These are phyloP conservation scores for Aureobasidium sp. DNA, from an alignment of 2,329 filamentous ascomycete species.

Conservation along the genomic window DNA sequence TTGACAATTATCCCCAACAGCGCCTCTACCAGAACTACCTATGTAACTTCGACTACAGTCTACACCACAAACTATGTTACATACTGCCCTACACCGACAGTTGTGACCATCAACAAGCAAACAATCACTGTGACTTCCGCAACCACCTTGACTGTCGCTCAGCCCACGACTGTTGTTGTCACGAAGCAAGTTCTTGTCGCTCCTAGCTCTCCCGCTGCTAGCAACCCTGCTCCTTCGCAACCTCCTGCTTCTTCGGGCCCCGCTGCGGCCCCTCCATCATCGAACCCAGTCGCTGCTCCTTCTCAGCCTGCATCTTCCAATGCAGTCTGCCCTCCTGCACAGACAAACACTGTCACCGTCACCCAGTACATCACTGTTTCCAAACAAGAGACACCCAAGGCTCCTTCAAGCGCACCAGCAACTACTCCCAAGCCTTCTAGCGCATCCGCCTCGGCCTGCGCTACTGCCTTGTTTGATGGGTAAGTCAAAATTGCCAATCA, in stretches of 20 bases:
- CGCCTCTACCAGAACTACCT: not conserved
- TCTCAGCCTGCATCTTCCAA: not conserved
- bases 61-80: slow-evolving; percentile 20
- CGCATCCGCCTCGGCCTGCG: not conserved
- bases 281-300: not conserved
- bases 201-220: not conserved
- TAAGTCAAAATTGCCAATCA: too few species aligned
- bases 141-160: slow-evolving; percentile 16
- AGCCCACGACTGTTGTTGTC: not conserved
- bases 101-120: slow-evolving; percentile 7
- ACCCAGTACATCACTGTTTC: slow-evolving; percentile 7
- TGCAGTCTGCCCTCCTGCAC: not conserved
- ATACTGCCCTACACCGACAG: slow-evolving; percentile 21
- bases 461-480: not conserved
- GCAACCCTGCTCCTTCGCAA: not conserved
- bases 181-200: not conserved
- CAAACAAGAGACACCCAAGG: not conserved
- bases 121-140: slow-evolving; percentile 16
- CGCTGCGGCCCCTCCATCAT: not conserved
- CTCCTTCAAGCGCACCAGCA: not conserved
- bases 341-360: slow-evolving; percentile 7
- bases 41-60: not conserved
- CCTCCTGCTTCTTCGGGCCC: not conserved
- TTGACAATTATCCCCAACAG: not conserved
- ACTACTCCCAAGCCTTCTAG: not conserved